phyloP scores from a whole-genome alignment of 2,329 filamentous ascomycete genomes.

The Arthrobotrys megalospora region DNA sequence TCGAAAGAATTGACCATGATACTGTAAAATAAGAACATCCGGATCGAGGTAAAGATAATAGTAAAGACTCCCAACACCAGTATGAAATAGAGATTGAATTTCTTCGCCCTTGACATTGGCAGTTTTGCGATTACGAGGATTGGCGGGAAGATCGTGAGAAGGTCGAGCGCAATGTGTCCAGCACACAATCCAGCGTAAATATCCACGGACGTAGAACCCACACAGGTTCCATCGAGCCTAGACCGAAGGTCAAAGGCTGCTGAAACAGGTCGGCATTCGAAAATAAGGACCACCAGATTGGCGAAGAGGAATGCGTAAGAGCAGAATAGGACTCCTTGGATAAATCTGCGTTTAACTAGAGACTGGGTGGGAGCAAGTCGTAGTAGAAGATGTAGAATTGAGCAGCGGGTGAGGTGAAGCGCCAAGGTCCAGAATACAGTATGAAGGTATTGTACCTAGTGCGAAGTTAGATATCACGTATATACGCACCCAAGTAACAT shows the following conservation, averaged over 20 bases:
- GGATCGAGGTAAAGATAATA: slow-evolving; percentile 51
- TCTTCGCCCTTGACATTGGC: slow-evolving; percentile 46
- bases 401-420: slow-evolving; percentile 54
- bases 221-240: slow-evolving; percentile 54
- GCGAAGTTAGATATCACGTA: background rate
- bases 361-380: slow-evolving; percentile 48
- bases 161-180: slow-evolving; percentile 54
- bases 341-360: slow-evolving; percentile 41
- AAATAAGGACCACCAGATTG: slow-evolving; percentile 53
- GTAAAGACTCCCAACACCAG: slow-evolving; percentile 46
- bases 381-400: slow-evolving; percentile 56
- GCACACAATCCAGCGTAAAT: slow-evolving; percentile 55
- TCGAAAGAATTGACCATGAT: slow-evolving; percentile 55
- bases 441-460: slow-evolving; percentile 59
- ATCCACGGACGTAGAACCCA: slow-evolving; percentile 50
- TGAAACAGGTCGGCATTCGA: slow-evolving; percentile 52
- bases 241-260: slow-evolving; percentile 55
- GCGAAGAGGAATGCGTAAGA: slow-evolving; percentile 51
- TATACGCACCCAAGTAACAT: background rate
- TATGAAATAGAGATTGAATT: slow-evolving; percentile 56
- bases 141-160: slow-evolving; percentile 57
- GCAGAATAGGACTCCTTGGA: slow-evolving; percentile 41
- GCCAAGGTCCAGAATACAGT: slow-evolving; percentile 58
- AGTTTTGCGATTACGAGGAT: slow-evolving; percentile 54
- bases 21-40: slow-evolving; percentile 58